Percentiles rank a stretch among this genome's conserved stretches.
phyloP scores from a whole-genome alignment of 805 yeast genomes.

The Candida parachauliodes region DNA sequence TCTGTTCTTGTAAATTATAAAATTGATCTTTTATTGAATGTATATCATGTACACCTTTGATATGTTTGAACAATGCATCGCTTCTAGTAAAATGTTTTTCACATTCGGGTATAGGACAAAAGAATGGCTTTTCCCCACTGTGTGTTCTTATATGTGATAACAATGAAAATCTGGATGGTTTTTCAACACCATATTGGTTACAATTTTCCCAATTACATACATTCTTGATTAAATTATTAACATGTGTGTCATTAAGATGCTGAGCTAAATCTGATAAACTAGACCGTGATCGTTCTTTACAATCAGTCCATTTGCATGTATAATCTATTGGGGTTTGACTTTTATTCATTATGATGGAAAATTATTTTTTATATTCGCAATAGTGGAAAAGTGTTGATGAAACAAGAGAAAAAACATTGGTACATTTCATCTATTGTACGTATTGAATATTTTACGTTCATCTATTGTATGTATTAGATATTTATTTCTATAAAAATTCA shows the following conservation, averaged over 20 bases:
- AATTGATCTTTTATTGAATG: slow-evolving; percentile 36
- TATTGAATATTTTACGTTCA: too few relatives aligned
- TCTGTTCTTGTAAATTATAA: slow-evolving; percentile 24
- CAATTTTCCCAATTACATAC: slow-evolving; percentile 63
- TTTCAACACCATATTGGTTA: slow-evolving; percentile 46
- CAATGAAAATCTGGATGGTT: slow-evolving; percentile 55
- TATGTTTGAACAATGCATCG: slow-evolving; percentile 63
- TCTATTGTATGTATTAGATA: too few relatives aligned
- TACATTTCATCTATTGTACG: too few relatives aligned
- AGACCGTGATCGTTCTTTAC: not conserved
- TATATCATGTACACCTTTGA: slow-evolving; percentile 57
- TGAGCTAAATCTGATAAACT: not conserved
- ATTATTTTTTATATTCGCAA: too few relatives aligned
- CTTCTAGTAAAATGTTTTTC: slow-evolving; percentile 53
- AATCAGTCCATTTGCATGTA: not conserved
- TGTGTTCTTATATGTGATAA: slow-evolving; percentile 63
- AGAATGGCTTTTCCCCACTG: slow-evolving; percentile 63
- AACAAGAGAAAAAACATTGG: not conserved
- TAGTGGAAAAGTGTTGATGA: too few relatives aligned
- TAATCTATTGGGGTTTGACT: not conserved
- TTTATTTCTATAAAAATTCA: slow-evolving; percentile 24
- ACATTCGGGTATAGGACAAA: slow-evolving; percentile 67
- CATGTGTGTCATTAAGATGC: not conserved
- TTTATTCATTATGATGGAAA: not conserved
- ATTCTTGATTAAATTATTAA: not conserved